Evolutionary conservation across 1,284 basidiomycete species (phyloP).

Genomic region (Flammula alnicola): DNA sequence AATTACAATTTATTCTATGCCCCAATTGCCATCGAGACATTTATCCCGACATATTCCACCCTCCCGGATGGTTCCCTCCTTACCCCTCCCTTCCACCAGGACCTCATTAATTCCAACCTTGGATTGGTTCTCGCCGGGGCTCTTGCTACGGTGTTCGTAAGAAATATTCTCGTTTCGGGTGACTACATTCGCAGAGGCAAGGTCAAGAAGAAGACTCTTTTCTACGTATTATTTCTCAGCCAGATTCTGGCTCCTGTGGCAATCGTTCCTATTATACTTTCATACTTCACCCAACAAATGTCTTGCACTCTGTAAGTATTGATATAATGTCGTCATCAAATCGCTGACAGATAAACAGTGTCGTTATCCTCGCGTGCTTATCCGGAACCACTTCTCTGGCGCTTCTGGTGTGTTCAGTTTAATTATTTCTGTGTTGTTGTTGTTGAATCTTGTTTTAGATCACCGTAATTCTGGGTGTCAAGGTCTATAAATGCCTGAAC

Average conservation of each 20-base stretch:
- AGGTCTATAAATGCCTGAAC: constrained; percentile 68
- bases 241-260: constrained; percentile 57
- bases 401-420: constrained; percentile 45
- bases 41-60: constrained; percentile 52
- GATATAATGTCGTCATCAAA: constrained; percentile 1
- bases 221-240: constrained; percentile 57
- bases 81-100: constrained; percentile 48
- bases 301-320: constrained; percentile 39
- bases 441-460: constrained; percentile 42
- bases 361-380: constrained; percentile 42
- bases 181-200: constrained; percentile 58
- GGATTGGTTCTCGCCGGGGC: constrained; percentile 53
- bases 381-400: constrained; percentile 47
- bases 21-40: constrained; percentile 45
- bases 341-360: constrained; percentile 34
- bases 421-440: background rate
- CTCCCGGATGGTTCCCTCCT: constrained; percentile 64
- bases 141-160: constrained; percentile 55
- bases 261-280: constrained; percentile 47
- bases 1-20: constrained; percentile 52
- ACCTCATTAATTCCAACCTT: constrained; percentile 46
- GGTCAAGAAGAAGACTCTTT: constrained; percentile 66
- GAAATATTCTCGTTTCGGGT: constrained; percentile 56
- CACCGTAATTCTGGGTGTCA: constrained; percentile 65
- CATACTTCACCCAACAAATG: constrained; percentile 47